Evolutionary conservation across 2,329 filamentous ascomycete genomes (phyloP).

Genomic region (Graphiopsis chlorocephala): DNA sequence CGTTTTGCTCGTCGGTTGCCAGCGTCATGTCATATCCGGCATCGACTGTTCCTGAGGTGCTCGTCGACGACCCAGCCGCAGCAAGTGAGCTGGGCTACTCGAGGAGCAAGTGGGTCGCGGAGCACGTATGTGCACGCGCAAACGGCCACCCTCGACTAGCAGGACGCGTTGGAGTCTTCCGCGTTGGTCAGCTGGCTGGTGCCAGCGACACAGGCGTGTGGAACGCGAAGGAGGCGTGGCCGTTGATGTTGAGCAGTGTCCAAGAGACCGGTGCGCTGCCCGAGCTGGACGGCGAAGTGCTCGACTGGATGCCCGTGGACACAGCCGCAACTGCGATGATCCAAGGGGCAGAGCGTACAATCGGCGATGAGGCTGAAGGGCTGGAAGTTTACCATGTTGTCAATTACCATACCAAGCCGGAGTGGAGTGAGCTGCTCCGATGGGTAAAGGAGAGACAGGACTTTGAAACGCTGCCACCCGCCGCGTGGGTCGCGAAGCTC

Average conservation of each 20-base stretch:
- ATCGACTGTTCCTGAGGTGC: slow-evolving; percentile 41
- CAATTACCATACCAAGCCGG: slow-evolving; percentile 44
- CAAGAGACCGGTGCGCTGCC: slow-evolving; percentile 41
- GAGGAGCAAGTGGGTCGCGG: slow-evolving; percentile 58
- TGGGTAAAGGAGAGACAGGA: slow-evolving; percentile 41
- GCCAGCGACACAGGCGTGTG: slow-evolving; percentile 44
- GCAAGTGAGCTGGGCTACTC: slow-evolving; percentile 55
- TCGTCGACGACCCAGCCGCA: slow-evolving; percentile 42
- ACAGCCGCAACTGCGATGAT: slow-evolving; percentile 44
- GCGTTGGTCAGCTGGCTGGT: slow-evolving; percentile 49
- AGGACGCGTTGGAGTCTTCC: slow-evolving; percentile 44
- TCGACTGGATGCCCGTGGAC: slow-evolving; percentile 50
- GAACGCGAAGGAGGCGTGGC: slow-evolving; percentile 51
- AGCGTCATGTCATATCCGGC: slow-evolving; percentile 37
- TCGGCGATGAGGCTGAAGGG: slow-evolving; percentile 14
- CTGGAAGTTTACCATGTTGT: slow-evolving; percentile 49
- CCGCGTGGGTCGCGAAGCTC: slow-evolving; percentile 44
- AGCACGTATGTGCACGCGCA: slow-evolving; percentile 50
- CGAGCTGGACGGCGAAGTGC: slow-evolving; percentile 35
- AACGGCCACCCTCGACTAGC: slow-evolving; percentile 28
- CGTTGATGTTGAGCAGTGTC: slow-evolving; percentile 47
- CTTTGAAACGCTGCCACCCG: slow-evolving; percentile 43
- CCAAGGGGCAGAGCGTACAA: slow-evolving; percentile 35
- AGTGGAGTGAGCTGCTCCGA: slow-evolving; percentile 47
- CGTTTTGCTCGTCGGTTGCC: slow-evolving; percentile 55